phyloP scores from a whole-genome alignment of 1,284 basidiomycete genomes.

The Ganoderma resinaceum region DNA sequence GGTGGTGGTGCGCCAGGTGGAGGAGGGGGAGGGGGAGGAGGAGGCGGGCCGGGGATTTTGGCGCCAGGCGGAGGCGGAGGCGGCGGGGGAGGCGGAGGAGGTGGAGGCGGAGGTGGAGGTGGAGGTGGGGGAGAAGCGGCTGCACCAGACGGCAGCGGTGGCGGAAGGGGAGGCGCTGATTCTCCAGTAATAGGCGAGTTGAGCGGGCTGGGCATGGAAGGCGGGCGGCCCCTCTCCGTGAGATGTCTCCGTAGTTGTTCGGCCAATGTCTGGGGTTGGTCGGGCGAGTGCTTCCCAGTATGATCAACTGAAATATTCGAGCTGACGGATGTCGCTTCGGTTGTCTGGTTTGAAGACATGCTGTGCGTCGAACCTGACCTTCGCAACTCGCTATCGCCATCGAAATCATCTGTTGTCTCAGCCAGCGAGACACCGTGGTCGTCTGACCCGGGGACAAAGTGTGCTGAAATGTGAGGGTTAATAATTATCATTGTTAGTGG shows the following conservation, averaged over 20 bases:
- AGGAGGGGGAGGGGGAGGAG: slow-evolving; percentile 47
- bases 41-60: slow-evolving; percentile 34
- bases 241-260: slow-evolving; percentile 68
- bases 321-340: slow-evolving; percentile 62
- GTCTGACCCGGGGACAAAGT: slow-evolving; percentile 29
- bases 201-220: slow-evolving; percentile 42
- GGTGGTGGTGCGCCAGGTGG: slow-evolving; percentile 34
- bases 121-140: slow-evolving; percentile 44
- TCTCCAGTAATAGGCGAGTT: slow-evolving; percentile 40
- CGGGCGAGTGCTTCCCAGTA: slow-evolving; percentile 37
- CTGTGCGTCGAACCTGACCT: slow-evolving; percentile 53
- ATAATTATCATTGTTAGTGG: slow-evolving; percentile 27
- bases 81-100: slow-evolving; percentile 42
- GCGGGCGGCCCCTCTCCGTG: slow-evolving; percentile 48
- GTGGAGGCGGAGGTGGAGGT: slow-evolving; percentile 45
- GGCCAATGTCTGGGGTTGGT: slow-evolving; percentile 55
- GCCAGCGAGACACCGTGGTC: slow-evolving; percentile 27
- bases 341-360: slow-evolving; percentile 52
- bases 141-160: slow-evolving; percentile 38
- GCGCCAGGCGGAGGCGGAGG: slow-evolving; percentile 18
- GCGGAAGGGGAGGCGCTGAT: slow-evolving; percentile 39
- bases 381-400: slow-evolving; percentile 51
- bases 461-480: slow-evolving; percentile 8
- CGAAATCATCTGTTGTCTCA: slow-evolving; percentile 45
- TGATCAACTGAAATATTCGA: slow-evolving; percentile 42